Evolutionary conservation across 805 yeast species (phyloP).

Genomic region (Sugiyamaella floridensis): DNA sequence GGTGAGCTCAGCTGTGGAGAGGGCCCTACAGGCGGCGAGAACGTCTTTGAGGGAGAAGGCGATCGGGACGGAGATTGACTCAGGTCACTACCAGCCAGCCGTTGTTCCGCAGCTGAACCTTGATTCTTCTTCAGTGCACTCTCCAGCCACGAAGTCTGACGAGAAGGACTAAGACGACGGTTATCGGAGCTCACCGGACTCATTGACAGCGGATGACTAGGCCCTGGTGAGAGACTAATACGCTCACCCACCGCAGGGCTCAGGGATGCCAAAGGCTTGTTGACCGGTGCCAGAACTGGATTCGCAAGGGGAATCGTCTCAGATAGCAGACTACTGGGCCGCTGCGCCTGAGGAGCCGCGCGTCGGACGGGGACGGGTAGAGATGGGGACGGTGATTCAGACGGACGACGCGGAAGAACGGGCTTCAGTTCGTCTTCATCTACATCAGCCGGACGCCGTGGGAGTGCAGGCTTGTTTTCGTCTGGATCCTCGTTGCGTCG

Average conservation of each 20-base stretch:
- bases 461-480: not conserved
- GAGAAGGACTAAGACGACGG: constrained; percentile 22
- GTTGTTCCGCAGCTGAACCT: not conserved
- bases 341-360: not conserved
- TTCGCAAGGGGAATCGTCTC: not conserved
- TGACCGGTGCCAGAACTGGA: not conserved
- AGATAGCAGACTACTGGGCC: not conserved
- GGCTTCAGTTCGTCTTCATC: not conserved
- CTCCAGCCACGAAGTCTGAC: constrained; percentile 26
- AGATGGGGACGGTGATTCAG: not conserved
- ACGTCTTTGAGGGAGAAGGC: constrained; percentile 12
- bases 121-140: constrained; percentile 23
- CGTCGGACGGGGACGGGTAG: not conserved
- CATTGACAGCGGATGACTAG: not conserved
- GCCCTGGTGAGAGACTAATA: constrained; percentile 1
- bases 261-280: not conserved
- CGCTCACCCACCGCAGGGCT: not conserved
- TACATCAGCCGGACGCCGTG: not conserved
- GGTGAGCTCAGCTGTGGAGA: not conserved
- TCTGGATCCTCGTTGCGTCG: not conserved
- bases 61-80: constrained; percentile 3
- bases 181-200: not conserved
- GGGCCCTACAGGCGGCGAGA: not conserved
- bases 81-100: not conserved
- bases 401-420: not conserved